Evolutionary conservation across 2,329 filamentous ascomycete species (phyloP).

Genomic region (Fusarium oligoseptatum): DNA sequence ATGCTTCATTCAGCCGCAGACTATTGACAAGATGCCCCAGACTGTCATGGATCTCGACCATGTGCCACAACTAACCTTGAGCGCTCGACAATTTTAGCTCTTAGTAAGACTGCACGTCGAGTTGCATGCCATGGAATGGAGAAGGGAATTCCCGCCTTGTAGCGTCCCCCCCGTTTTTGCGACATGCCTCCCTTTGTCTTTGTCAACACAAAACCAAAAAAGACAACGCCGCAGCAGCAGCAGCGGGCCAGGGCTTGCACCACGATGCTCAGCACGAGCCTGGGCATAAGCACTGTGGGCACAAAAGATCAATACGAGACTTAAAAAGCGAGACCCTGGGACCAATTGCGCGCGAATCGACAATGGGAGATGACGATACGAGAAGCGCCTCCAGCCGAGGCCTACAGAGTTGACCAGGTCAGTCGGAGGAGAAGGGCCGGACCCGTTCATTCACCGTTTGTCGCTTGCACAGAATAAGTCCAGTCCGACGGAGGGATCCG

Average conservation of each 20-base stretch:
- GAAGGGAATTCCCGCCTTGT: slow-evolving; percentile 11
- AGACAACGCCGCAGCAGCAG: slow-evolving; percentile 3
- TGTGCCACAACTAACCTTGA: slow-evolving; percentile 10
- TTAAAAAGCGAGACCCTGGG: slow-evolving; percentile 25
- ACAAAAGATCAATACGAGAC: slow-evolving; percentile 40
- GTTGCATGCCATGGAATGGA: slow-evolving; percentile 24
- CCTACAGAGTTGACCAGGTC: slow-evolving; percentile 6
- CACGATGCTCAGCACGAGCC: slow-evolving; percentile 16
- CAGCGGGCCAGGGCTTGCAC: slow-evolving; percentile 15
- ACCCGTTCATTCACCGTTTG: slow-evolving; percentile 4
- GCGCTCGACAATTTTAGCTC: slow-evolving; percentile 33
- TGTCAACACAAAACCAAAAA: not conserved
- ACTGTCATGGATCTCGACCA: slow-evolving; percentile 7
- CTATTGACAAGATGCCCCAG: slow-evolving; percentile 6
- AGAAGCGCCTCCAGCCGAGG: slow-evolving; percentile 20
- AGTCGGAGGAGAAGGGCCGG: slow-evolving; percentile 16
- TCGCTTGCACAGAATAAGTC: slow-evolving; percentile 3
- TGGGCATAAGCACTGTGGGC: slow-evolving; percentile 30
- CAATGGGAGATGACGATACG: slow-evolving; percentile 33
- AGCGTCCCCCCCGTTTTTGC: not conserved
- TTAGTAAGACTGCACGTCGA: slow-evolving; percentile 37
- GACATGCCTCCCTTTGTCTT: slow-evolving; percentile 16
- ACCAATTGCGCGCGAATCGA: slow-evolving; percentile 12
- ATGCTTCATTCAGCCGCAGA: slow-evolving; percentile 3
- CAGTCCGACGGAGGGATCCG: not conserved